Evolutionary conservation across 2,329 filamentous ascomycete genomes (phyloP), one percentile per base, ranked within the genome.

Genomic region (Acrocalymma vagum): DNA sequence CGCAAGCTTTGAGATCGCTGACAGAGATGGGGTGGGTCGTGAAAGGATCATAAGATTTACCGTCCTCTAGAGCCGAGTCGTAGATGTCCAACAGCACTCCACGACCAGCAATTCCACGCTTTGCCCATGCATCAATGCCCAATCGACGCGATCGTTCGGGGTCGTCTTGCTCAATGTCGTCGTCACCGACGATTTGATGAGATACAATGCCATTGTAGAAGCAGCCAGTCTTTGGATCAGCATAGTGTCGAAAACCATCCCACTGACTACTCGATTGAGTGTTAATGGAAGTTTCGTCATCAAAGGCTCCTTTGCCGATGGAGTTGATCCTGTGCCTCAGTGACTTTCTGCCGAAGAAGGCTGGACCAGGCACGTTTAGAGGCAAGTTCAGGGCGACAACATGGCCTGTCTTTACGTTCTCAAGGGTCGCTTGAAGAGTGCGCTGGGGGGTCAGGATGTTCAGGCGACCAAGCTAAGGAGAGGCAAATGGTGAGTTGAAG

Each of bases 331-430:
- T 32, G 20, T 61, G 54, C 44, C 80, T 71, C 56, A 87, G 83
- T 3, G 72, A 64, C 44, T 78, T 74, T 11, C 83, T 75, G 41
- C 74, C 71, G 63, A 85, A 84, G 60, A 83, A 80, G 13, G 80
- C 73, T 8, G 75, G 60, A 29, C 76, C 65, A 21, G 74, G 77
- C 9, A 78, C 77, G 63, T 82, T 73, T 5, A 86, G 72, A 0
- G 80, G 74, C 74, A 82, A 82, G 67, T 86, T 82, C 14, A 85
- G 74, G 2, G 79, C 82, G 35, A 86, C 24, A n/a, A 56, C 49
- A 14, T 45, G 42, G 9, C 84, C 83, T 6, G 78, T 80, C 46
- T 72, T 69, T 47, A 86, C 83, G 22, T 44, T 51, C 60, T 70
- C 71, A 43, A 67, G 69, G 15, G 80, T 77, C 2, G 79, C 77